Percentiles rank a stretch among this genome's conserved stretches.
Conservation (phyloP, 2,329 filamentous ascomycete genomes). For the Ustulina deusta region DNA sequence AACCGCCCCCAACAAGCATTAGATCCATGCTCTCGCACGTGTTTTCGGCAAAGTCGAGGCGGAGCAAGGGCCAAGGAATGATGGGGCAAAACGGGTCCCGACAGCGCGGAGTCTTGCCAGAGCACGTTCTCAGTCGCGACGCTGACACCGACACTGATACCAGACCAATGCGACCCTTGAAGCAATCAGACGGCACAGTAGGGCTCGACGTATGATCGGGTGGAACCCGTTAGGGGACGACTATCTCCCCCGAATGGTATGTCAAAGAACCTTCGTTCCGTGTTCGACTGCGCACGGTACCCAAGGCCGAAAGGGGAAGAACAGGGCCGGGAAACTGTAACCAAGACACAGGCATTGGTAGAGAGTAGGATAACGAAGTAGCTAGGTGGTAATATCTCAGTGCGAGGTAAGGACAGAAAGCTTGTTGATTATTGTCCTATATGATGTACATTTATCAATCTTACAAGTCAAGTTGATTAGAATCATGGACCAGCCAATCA, state of each 20-base stretch:
- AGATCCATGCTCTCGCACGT: conserved; percentile 32
- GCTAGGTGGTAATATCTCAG: neutral
- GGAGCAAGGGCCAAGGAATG: conserved; percentile 3
- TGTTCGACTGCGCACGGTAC: neutral
- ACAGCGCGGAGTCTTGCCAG: conserved; percentile 34
- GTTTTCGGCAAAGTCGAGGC: conserved; percentile 24
- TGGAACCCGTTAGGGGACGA: neutral
- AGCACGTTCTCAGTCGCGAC: neutral
- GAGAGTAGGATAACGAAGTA: neutral
- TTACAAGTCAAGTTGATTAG: conserved; percentile 19
- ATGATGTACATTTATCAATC: conserved; percentile 23
- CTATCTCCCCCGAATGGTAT: neutral
- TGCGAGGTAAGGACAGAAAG: conserved; percentile 15
- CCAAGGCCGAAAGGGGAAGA: neutral
- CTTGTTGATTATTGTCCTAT: neutral
- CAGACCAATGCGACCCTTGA: neutral
- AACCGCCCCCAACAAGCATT: conserved; percentile 29
- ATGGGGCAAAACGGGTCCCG: conserved; percentile 14
- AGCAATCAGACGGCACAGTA: conserved; percentile 33
- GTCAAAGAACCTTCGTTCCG: conserved; percentile 17
- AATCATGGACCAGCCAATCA: conserved; percentile 28
- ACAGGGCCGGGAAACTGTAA: neutral
- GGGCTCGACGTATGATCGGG: conserved; percentile 9
- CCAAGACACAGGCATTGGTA: neutral
- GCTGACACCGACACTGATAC: neutral